Percentiles rank a stretch among this genome's conserved stretches.
phyloP scores from a whole-genome alignment of 2,329 filamentous ascomycete species.

The Cryphonectria japonica region DNA sequence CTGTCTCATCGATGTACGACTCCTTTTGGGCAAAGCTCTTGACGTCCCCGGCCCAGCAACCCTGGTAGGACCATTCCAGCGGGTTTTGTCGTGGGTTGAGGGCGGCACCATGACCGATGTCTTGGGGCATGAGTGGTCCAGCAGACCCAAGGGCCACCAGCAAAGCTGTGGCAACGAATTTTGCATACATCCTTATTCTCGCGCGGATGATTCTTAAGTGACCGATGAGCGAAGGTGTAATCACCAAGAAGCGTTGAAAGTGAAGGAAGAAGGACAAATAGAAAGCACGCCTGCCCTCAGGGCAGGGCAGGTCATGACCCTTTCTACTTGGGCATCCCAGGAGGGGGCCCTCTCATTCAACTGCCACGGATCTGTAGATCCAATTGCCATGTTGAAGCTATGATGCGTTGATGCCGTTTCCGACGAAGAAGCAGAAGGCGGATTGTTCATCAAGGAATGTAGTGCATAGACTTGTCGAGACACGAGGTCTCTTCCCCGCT shows the following conservation, averaged over 20 bases:
- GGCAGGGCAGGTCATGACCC: not conserved
- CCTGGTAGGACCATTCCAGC: slow-evolving; percentile 5
- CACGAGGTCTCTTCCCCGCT: not conserved
- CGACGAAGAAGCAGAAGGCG: not conserved
- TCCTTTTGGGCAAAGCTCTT: not conserved
- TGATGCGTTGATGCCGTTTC: not conserved
- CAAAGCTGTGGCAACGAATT: not conserved
- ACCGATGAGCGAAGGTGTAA: not conserved
- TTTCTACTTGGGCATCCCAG: not conserved
- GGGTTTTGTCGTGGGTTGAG: no score
- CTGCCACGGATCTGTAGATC: not conserved
- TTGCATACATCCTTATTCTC: not conserved
- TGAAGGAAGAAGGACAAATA: not conserved
- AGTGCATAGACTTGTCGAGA: not conserved
- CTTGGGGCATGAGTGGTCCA: not conserved
- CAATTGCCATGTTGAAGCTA: not conserved
- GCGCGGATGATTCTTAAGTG: not conserved
- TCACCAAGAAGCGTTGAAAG: not conserved
- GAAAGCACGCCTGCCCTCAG: not conserved
- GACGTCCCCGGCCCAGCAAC: not conserved
- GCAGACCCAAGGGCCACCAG: slow-evolving; percentile 5
- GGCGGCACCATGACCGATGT: no score
- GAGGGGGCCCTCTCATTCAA: no score
- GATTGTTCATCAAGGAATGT: not conserved
- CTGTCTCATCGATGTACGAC: not conserved